Conservation (phyloP, 2,329 filamentous ascomycete species). For the Colletotrichum melonis region DNA sequence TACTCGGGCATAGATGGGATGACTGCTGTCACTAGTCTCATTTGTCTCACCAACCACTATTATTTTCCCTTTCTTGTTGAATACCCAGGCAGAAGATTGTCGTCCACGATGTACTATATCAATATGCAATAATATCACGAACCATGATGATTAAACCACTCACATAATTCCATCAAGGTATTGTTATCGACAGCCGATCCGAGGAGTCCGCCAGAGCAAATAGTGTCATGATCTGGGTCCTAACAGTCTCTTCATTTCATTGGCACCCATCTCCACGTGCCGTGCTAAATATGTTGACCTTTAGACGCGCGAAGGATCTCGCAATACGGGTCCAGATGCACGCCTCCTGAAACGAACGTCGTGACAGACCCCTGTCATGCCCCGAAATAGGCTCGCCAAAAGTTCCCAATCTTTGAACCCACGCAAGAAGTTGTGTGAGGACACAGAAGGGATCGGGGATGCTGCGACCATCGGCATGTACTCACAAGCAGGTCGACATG, state of each 20-base stretch:
- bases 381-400: no score
- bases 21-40: not conserved
- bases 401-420: no score
- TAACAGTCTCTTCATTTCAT: not conserved
- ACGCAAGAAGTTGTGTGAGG: fast-evolving
- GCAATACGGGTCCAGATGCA: no score
- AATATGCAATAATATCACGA: not conserved
- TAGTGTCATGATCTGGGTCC: not conserved
- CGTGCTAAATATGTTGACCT: no score
- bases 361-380: no score
- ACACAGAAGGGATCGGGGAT: fast-evolving
- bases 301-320: no score
- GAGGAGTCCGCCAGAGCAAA: not conserved
- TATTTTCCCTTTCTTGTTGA: not conserved
- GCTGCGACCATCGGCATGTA: fast-evolving
- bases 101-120: not conserved
- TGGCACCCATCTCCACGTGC: no score
- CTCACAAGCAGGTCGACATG: no score
- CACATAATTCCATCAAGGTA: not conserved
- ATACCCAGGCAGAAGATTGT: not conserved
- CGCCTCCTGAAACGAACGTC: no score
- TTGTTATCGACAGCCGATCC: no score
- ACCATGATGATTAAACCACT: not conserved
- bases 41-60: not conserved
- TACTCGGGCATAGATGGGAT: not conserved